Base-by-base conservation (phyloP, 345 rosid genomes). In the thale cress (Arabidopsis thaliana) region DNA sequence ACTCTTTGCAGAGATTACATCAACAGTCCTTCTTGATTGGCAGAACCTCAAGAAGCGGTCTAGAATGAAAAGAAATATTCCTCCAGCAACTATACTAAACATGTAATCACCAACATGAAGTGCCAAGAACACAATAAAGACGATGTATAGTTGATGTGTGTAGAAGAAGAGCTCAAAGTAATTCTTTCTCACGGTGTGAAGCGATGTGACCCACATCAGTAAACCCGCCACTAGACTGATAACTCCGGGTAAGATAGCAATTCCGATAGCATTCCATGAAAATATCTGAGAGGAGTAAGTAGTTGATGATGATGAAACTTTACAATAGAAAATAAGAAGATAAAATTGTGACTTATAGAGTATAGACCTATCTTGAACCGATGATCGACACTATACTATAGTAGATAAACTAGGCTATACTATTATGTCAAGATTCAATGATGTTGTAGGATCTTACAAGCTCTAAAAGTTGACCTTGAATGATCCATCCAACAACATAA, bases 11-110 rank as follows among this genome's bases (percentile, higher is more conserved):
- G 97, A 94, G 79, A 94, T 79, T 0, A 91, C 75, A 65, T 87
- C 83, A 4, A 90, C 93, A 2, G 84, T 84, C 69, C 73, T 83
- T 79, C 93, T 81, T 1, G 98, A 94, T 79, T 94, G 97, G 73
- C 93, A 90, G 78, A 94, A 94, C 76, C 98, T 80, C 77, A 94
- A 77, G 78, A 90, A 91, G 11, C 97, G 97, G 69, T 94, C 99
- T 10, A 94, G 88, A 77, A 91, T 73, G 76, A 90, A 94, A 51
- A 91, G 83, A 49, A 91, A 94, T 38, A 94, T 87, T 70, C 84
- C 88, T 67, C 96, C 96, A 62, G 92, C 91, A 42, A 85, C 87
- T 5, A 91, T 85, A 74, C 89, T 83, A 62, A 91, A 91, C 51
- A 87, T n/a, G 73, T 74, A 87, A 64, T 87, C 91, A 51, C 97